Percentiles rank a stretch among this genome's conserved stretches.
Evolutionary conservation across 768 basidiomycete genomes (phyloP).

Genomic region (Pleurotus pulmonarius): DNA sequence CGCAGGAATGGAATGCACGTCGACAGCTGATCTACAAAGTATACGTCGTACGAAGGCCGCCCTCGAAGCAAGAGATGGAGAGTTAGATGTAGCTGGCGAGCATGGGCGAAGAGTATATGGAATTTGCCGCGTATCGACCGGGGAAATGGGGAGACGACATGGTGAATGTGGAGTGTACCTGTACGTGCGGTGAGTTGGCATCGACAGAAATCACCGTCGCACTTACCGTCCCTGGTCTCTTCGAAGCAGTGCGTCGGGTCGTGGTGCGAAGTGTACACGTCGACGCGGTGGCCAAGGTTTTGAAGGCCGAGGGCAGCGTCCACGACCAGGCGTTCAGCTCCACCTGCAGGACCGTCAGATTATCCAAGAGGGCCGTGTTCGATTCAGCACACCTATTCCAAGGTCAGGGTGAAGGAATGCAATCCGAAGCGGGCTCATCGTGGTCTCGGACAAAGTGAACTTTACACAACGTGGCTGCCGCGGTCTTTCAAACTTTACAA

Average conservation of each 20-base stretch:
- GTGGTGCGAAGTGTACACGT: conserved; percentile 92
- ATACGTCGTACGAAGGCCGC: conserved; percentile 69
- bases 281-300: conserved; percentile 75
- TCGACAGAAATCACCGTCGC: too few relatives aligned
- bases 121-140: conserved; percentile 76
- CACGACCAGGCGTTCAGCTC: conserved; percentile 92
- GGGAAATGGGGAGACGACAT: conserved; percentile 74
- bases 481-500: too few relatives aligned
- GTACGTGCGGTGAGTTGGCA: background rate
- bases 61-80: conserved; percentile 51
- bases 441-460: too few relatives aligned
- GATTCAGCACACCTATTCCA: conserved; percentile 68
- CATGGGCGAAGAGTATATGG: conserved; percentile 86
- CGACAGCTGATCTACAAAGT: conserved; percentile 93
- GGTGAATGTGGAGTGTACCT: conserved; percentile 81
- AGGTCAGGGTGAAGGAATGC: conserved; percentile 94
- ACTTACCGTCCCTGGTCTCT: conserved; percentile 88
- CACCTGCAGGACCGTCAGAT: conserved; percentile 51
- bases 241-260: conserved; percentile 87
- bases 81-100: conserved; percentile 83
- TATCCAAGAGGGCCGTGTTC: conserved; percentile 7
- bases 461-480: too few relatives aligned
- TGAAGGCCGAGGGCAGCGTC: conserved; percentile 93
- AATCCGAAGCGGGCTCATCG: conserved; percentile 35
- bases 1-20: conserved; percentile 87